A percentile compares a stretch with the other conserved stretches of the same genome.
phyloP scores from a whole-genome alignment of 805 yeast genomes.

The Ogataea corticis region DNA sequence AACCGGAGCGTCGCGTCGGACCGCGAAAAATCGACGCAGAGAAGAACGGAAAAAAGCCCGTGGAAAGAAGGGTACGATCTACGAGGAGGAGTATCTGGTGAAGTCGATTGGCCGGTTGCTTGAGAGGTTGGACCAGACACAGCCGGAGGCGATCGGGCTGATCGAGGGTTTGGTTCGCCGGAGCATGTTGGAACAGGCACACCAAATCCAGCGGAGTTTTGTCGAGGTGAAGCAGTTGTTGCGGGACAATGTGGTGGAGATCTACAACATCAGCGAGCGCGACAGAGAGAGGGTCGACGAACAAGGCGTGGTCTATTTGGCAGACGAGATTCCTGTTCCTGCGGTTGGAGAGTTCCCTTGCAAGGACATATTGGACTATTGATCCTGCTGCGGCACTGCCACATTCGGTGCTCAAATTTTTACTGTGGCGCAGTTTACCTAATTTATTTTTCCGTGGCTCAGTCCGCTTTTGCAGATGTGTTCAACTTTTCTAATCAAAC shows the following conservation, averaged over 20 bases:
- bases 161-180: slow-evolving; percentile 78
- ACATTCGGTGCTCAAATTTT: background rate
- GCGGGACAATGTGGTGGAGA: slow-evolving; percentile 65
- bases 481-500: background rate
- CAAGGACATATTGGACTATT: slow-evolving; percentile 60
- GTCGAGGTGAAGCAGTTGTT: slow-evolving; percentile 56
- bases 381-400: background rate
- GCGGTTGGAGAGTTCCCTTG: slow-evolving; percentile 61
- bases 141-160: slow-evolving; percentile 69
- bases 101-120: slow-evolving; percentile 84
- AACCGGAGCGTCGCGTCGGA: slow-evolving; percentile 92
- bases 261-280: slow-evolving; percentile 76
- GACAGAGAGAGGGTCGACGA: slow-evolving; percentile 91
- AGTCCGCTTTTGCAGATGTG: background rate
- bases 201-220: slow-evolving; percentile 71
- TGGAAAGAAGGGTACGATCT: slow-evolving; percentile 96
- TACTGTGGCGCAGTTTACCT: background rate
- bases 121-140: slow-evolving; percentile 75
- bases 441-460: background rate
- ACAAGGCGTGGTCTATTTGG: slow-evolving; percentile 75
- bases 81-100: slow-evolving; percentile 93
- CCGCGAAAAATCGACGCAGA: slow-evolving; percentile 88
- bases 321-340: slow-evolving; percentile 78
- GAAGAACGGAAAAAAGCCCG: slow-evolving; percentile 95
- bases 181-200: slow-evolving; percentile 73